Base-by-base conservation (phyloP, 306 rosid genomes). In the Aeschynomene evenia region DNA sequence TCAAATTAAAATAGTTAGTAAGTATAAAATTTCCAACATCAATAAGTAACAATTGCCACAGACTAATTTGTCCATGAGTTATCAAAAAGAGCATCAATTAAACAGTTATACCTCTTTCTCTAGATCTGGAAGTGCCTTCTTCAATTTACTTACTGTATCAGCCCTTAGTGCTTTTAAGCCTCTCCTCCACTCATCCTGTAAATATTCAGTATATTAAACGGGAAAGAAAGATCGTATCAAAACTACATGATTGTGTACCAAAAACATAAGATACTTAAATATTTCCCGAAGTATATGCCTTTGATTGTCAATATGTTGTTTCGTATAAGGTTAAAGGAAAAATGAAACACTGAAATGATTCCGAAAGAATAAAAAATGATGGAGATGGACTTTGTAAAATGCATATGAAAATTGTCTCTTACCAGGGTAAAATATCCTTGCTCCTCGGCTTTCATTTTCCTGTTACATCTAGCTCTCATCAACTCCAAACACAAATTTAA, bases 361-460 rank as follows among this genome's bases (percentile, higher is more conserved):
- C 64, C 22, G 6, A 48, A 58, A 53, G 21, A 62, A 74, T 59
- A 65, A 61, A 66, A 4, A 28, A 28, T 28, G 5, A 28, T 3
- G n/a, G n/a, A 31, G 53, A 69, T 15, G 68, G 58, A 54, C 54
- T 54, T 19, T 70, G 69, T 54, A 74, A 52, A 36, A 19, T 48
- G 22, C 70, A 66, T 67, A 46, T 33, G 21, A 75, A 67, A 57
- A 12, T 6, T 42, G 46, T 56, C 40, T 40, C 88, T 82, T 84
- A 95, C 99, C 91, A 91, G 77, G 75, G 84, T 91, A 81, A 95
- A 95, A 81, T 87, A 91, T 68, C 99, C 99, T 66, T 95, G 99
- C 81, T 91, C 94, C 79, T 89, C 97, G 22, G 96, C 81, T 76
- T 77, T 87, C 97, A 95, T 91, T 91, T 87, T 91, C 99, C 99